Evolutionary conservation across 1,284 basidiomycete genomes (phyloP).

Genomic region (Sporisorium reilianum): DNA sequence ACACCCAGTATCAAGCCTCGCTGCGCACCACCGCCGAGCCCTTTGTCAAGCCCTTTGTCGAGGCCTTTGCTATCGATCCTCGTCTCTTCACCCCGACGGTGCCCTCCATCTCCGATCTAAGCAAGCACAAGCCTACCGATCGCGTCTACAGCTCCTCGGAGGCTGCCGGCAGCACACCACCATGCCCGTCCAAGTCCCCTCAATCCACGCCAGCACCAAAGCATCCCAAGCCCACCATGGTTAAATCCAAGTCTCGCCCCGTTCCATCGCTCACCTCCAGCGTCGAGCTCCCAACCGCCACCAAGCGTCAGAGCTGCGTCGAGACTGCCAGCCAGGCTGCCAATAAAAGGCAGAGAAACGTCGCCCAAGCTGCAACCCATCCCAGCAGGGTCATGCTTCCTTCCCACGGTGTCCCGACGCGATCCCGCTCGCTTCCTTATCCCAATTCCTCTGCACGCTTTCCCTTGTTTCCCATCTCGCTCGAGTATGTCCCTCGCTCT

Average conservation of each 20-base stretch:
- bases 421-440: background rate
- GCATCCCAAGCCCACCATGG: conserved; percentile 30
- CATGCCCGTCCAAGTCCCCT: conserved; percentile 36
- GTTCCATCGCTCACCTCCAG: conserved; percentile 12
- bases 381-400: conserved; percentile 6
- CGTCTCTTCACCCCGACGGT: conserved; percentile 1
- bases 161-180: conserved; percentile 18
- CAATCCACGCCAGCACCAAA: background rate
- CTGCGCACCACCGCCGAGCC: conserved; percentile 23
- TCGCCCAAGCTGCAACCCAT: conserved; percentile 16
- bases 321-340: conserved; percentile 7
- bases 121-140: conserved; percentile 1
- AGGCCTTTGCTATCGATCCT: conserved; percentile 9
- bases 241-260: conserved; percentile 29
- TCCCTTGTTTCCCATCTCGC: too few species aligned
- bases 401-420: background rate
- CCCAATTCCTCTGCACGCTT: background rate
- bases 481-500: conserved; percentile 9
- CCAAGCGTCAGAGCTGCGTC: conserved; percentile 12
- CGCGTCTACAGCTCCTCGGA: conserved; percentile 31
- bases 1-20: conserved; percentile 21
- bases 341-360: conserved; percentile 13
- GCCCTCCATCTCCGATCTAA: background rate
- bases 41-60: too few species aligned
- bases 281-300: conserved; percentile 16